Percentiles rank a stretch among this genome's conserved stretches.
Evolutionary conservation across 2,329 filamentous ascomycete genomes (phyloP).

Genomic region (Tolypocladium ophioglossoides): DNA sequence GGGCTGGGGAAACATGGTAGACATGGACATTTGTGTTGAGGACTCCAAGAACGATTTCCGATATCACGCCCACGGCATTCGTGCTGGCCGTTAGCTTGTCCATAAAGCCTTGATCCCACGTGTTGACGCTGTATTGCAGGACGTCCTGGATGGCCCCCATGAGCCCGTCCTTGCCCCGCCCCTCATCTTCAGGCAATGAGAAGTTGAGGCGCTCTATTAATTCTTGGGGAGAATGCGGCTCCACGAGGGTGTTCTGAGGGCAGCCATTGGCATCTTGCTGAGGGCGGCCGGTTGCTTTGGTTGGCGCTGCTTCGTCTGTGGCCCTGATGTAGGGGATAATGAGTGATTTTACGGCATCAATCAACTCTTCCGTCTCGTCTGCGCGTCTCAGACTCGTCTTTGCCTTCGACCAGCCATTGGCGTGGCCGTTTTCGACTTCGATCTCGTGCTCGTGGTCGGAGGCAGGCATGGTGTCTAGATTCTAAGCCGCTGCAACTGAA

Average conservation of each 20-base stretch:
- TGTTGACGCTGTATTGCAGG: slow-evolving; percentile 82
- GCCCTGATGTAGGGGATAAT: not conserved
- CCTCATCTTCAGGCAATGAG: slow-evolving; percentile 41
- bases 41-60: slow-evolving; percentile 72
- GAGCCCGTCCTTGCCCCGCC: slow-evolving; percentile 61
- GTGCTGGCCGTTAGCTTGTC: slow-evolving; percentile 91
- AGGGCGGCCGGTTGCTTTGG: not conserved
- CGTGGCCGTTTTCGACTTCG: not conserved
- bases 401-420: not conserved
- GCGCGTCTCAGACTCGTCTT: not conserved
- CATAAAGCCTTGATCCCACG: slow-evolving; percentile 94
- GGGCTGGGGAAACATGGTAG: slow-evolving; percentile 80
- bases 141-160: slow-evolving; percentile 59
- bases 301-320: not conserved
- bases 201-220: not conserved
- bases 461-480: not conserved
- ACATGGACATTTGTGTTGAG: slow-evolving; percentile 93
- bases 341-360: slow-evolving; percentile 1
- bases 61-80: slow-evolving; percentile 75
- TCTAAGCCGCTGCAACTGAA: not conserved
- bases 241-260: slow-evolving; percentile 19
- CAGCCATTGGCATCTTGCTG: slow-evolving; percentile 17
- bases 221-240: not conserved
- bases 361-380: slow-evolving; percentile 1
- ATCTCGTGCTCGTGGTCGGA: not conserved